phyloP scores from a whole-genome alignment of 176 grass and related monocot species.

The Triticum monococcum region DNA sequence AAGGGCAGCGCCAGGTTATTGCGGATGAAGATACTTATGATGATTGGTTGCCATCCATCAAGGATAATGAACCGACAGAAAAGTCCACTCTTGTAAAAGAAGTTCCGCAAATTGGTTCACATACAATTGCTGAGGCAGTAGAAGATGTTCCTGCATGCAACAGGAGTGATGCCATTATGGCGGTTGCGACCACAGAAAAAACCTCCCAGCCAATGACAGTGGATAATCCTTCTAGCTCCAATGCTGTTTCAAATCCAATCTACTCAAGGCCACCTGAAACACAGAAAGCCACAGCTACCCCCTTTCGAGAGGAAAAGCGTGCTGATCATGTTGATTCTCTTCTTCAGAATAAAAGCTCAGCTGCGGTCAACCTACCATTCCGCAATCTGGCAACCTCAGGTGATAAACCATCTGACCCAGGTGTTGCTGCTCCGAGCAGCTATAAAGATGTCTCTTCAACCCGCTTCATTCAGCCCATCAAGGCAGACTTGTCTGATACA shows the following conservation, averaged over 20 bases:
- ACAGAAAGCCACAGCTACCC: neutral
- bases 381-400: conserved; percentile 26
- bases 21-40: conserved; percentile 51
- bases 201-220: conserved; percentile 3
- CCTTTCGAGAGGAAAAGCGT: neutral
- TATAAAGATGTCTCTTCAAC: conserved; percentile 12
- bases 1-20: conserved; percentile 18
- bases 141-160: conserved; percentile 8
- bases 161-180: conserved; percentile 36
- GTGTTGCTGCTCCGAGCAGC: neutral
- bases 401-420: neutral
- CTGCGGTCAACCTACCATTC: neutral
- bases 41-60: conserved; percentile 46
- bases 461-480: conserved; percentile 4
- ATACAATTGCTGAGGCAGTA: neutral
- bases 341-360: conserved; percentile 9
- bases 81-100: conserved; percentile 28
- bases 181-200: conserved; percentile 25
- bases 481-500: conserved; percentile 52
- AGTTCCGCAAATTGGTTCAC: conserved; percentile 17
- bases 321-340: conserved; percentile 9
- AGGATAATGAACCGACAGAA: conserved; percentile 45
- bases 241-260: neutral
- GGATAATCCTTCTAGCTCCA: conserved; percentile 16
- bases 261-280: neutral